Percentiles rank a stretch among this genome's conserved stretches.
Evolutionary conservation across 805 yeast genomes (phyloP).

Genomic region (Cyberlindnera veronae): DNA sequence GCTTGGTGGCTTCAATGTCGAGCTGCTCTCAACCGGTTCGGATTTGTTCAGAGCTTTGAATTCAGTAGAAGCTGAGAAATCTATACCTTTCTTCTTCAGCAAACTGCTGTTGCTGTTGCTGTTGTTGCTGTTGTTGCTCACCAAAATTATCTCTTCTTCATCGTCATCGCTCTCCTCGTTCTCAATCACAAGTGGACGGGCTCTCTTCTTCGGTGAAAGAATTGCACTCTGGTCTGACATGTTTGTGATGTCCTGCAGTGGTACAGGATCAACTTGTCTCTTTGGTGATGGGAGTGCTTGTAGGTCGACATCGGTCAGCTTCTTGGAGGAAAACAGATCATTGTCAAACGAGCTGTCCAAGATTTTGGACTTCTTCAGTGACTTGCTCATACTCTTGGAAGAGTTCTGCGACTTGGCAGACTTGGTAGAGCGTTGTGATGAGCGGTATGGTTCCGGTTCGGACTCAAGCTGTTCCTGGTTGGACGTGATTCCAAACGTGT

Average conservation of each 20-base stretch:
- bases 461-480: slow-evolving; percentile 18
- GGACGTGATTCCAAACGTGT: slow-evolving; percentile 25
- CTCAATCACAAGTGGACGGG: neutral
- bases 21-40: slow-evolving; percentile 2
- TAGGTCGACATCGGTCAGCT: slow-evolving; percentile 9
- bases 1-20: slow-evolving; percentile 8
- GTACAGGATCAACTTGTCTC: neutral
- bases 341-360: slow-evolving; percentile 24
- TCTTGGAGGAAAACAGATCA: slow-evolving; percentile 20
- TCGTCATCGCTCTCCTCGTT: slow-evolving; percentile 10
- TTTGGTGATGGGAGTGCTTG: neutral
- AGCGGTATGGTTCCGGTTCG: slow-evolving; percentile 16
- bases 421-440: slow-evolving; percentile 9
- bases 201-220: slow-evolving; percentile 9
- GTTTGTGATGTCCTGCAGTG: slow-evolving; percentile 19
- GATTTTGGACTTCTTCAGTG: slow-evolving; percentile 19
- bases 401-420: neutral
- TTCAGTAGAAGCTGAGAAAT: neutral
- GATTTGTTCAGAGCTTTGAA: neutral
- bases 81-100: neutral
- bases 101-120: neutral
- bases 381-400: neutral
- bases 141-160: slow-evolving; percentile 23
- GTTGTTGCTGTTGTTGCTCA: slow-evolving; percentile 21
- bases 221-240: slow-evolving; percentile 1